Evolutionary conservation across 306 rosid species (phyloP).

Genomic region (Inga leiocalycina): DNA sequence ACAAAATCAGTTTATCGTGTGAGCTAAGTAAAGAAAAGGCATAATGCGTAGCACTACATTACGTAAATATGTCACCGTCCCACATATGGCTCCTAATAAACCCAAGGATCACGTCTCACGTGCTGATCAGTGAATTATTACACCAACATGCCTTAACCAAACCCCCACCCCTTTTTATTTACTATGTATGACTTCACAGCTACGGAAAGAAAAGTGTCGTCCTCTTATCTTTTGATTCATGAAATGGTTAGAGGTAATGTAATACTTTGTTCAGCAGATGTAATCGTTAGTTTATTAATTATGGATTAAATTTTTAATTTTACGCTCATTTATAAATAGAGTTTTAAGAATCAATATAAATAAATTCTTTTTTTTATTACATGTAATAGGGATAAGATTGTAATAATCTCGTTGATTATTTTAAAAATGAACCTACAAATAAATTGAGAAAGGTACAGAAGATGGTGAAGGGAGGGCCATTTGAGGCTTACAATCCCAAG

Average conservation of each 20-base stretch:
- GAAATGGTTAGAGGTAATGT: not conserved
- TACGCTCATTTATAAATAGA: too few species aligned
- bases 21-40: not conserved
- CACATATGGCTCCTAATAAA: not conserved
- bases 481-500: not conserved
- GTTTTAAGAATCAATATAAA: too few species aligned
- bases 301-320: too few species aligned
- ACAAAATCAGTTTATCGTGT: too few species aligned
- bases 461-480: too few species aligned
- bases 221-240: not conserved
- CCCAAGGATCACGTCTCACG: not conserved
- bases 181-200: not conserved
- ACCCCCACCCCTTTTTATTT: not conserved
- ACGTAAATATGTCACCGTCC: not conserved
- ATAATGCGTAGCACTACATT: not conserved
- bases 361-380: too few species aligned
- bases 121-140: not conserved
- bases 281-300: too few species aligned
- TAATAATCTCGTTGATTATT: too few species aligned
- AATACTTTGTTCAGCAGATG: too few species aligned
- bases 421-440: too few species aligned
- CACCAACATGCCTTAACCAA: not conserved
- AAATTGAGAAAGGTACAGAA: too few species aligned
- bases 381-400: too few species aligned
- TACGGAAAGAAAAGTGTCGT: not conserved